These are phyloP conservation scores for Primulina eburnea DNA, from an alignment of 257 asterid species.

Conservation along the genomic window DNA sequence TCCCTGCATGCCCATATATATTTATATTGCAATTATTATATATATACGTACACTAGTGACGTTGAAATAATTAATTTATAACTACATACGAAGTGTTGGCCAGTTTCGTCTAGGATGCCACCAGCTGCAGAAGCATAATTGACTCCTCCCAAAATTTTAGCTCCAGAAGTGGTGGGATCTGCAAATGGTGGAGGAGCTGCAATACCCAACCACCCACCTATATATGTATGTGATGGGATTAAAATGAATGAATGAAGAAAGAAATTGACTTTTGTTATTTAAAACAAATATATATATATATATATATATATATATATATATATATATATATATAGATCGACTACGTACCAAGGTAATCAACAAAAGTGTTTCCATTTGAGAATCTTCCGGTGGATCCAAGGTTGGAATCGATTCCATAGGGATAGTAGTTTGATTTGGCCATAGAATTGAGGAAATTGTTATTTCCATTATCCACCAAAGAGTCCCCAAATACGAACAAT, in stretches of 20 bases:
- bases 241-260: too few species aligned
- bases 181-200: slow-evolving; percentile 83
- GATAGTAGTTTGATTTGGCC: slow-evolving; percentile 78
- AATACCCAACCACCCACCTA: slow-evolving; percentile 71
- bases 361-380: slow-evolving; percentile 70
- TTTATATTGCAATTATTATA: too few species aligned
- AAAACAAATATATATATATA: too few species aligned
- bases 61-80: too few species aligned
- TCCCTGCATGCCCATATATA: slow-evolving; percentile 40
- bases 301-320: too few species aligned
- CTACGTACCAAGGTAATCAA: slow-evolving; percentile 55
- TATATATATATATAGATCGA: too few species aligned
- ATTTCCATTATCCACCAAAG: slow-evolving; percentile 78
- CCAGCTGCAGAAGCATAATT: slow-evolving; percentile 96
- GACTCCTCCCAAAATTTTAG: slow-evolving; percentile 63
- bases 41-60: too few species aligned
- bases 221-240: too few species aligned
- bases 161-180: slow-evolving; percentile 62
- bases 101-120: slow-evolving; percentile 87
- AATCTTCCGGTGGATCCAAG: slow-evolving; percentile 69
- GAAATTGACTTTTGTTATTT: too few species aligned
- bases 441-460: slow-evolving; percentile 75
- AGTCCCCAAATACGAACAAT: slow-evolving; percentile 78
- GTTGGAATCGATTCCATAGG: slow-evolving; percentile 68
- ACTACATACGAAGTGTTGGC: slow-evolving; percentile 61